Evolutionary conservation across 306 rosid species (phyloP).

Genomic region (Prunus armeniaca): DNA sequence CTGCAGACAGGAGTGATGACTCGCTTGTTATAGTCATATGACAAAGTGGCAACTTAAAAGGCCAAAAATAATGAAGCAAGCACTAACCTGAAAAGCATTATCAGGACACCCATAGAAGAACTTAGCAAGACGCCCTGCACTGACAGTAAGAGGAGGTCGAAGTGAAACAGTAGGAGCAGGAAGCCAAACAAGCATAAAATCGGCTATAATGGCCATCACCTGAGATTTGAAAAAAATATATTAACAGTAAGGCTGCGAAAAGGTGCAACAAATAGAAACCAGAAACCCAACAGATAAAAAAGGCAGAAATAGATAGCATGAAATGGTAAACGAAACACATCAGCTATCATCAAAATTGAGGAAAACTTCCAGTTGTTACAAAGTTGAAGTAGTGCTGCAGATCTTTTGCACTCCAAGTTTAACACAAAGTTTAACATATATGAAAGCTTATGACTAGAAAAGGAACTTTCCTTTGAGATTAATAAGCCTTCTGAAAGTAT

Average conservation of each 20-base stretch:
- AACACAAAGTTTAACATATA: not conserved
- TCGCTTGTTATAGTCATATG: not conserved
- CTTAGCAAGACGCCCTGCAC: conserved; percentile 70
- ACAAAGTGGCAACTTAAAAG: not conserved
- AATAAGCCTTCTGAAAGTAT: not conserved
- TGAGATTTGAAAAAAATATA: not conserved
- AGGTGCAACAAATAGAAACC: not conserved
- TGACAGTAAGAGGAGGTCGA: conserved; percentile 58
- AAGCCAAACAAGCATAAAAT: conserved; percentile 61
- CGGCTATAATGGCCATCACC: conserved; percentile 55
- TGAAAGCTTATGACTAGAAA: not conserved
- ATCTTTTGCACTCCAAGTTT: not conserved
- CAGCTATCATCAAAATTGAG: not conserved
- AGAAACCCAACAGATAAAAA: not conserved
- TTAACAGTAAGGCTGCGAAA: not conserved
- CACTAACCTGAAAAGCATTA: conserved; percentile 84
- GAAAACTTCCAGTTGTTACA: not conserved
- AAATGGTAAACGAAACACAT: not conserved
- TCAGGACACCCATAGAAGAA: conserved; percentile 94
- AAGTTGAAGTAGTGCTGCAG: not conserved
- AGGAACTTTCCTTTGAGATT: not conserved
- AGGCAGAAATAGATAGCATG: not conserved
- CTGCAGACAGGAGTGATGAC: conserved; percentile 19
- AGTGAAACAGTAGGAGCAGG: conserved; percentile 91
- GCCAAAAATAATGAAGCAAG: not conserved